Evolutionary conservation across 2,329 filamentous ascomycete species (phyloP), one percentile per base, ranked within the genome.

Genomic region (Diplodia seriata): DNA sequence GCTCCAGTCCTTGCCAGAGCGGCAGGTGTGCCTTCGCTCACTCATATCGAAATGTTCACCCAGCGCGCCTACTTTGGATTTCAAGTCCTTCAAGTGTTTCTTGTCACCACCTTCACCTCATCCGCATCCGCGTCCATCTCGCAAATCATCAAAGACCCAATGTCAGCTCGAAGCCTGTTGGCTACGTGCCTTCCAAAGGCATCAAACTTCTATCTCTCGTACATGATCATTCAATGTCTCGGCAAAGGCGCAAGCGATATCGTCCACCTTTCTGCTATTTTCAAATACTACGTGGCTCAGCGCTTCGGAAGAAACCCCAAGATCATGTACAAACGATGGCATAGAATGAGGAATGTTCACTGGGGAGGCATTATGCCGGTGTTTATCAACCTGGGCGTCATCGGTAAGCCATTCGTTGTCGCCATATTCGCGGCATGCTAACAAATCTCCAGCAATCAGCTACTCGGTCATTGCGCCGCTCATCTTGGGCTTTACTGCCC

Each of bases 181-280:
- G 94, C 94, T 0, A 78, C 83, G 11, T 95, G 94, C 69, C 82
- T 99, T 5, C 95, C 95, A 1, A 91, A 88, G 72, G 90, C 94
- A 0, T 91, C 93, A 72, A 97, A 97, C 76, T 99, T 98, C 79
- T 99, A 98, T 83, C 98, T 98, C 84, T 94, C 93, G 1, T 99
- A 99, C 85, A 94, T 99, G 89, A 90, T 97, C 76, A 89, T 99
- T 9, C 95, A 98, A 75, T 93, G 94, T 0, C 64, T 66, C 5
- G 50, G 40, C 9, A 94, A 92, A 0, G 83, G 98, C 4, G 83
- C 97, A 14, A 95, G 98, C 75, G 86, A 97, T 23, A 88, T 87
- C 5, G 83, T 97, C 15, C 95, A 98, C 75, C 86, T 97, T 23
- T 88, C 87, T 20, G 87, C 89, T 3, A 85, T 99, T 4, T 75